Evolutionary conservation across 345 rosid species (phyloP).

Genomic region (Pelargonium nanum): DNA sequence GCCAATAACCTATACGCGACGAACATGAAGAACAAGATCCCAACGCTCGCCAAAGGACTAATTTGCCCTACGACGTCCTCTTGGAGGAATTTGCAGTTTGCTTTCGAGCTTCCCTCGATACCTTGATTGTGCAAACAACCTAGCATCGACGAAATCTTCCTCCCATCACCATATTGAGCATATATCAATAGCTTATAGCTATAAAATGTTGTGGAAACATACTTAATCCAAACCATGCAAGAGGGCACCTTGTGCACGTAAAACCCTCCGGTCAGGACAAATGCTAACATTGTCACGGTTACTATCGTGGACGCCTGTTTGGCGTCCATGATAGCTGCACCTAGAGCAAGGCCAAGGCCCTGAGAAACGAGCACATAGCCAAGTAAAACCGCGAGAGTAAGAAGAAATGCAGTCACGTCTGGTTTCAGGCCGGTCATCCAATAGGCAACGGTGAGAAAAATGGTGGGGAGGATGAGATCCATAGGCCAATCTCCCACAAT

Average conservation of each 20-base stretch:
- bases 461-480: constrained; percentile 81
- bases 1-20: constrained; percentile 75
- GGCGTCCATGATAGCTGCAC: constrained; percentile 85
- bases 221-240: constrained; percentile 69
- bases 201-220: constrained; percentile 64
- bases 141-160: constrained; percentile 29
- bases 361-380: constrained; percentile 78
- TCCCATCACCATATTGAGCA: constrained; percentile 56
- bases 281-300: constrained; percentile 79
- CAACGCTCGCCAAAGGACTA: constrained; percentile 32
- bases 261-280: constrained; percentile 73
- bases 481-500: constrained; percentile 71
- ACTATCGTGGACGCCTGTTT: constrained; percentile 82
- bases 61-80: constrained; percentile 63
- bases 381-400: constrained; percentile 49
- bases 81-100: constrained; percentile 49
- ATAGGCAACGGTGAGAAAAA: constrained; percentile 51
- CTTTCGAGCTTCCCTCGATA: background rate
- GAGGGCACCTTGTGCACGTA: constrained; percentile 77
- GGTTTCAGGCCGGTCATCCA: constrained; percentile 83
- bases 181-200: constrained; percentile 49
- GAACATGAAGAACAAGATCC: constrained; percentile 53
- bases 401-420: constrained; percentile 35
- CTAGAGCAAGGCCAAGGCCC: constrained; percentile 76
- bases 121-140: constrained; percentile 29